Evolutionary conservation across 805 yeast genomes (phyloP).

Genomic region (Schwanniomyces polymorphus): DNA sequence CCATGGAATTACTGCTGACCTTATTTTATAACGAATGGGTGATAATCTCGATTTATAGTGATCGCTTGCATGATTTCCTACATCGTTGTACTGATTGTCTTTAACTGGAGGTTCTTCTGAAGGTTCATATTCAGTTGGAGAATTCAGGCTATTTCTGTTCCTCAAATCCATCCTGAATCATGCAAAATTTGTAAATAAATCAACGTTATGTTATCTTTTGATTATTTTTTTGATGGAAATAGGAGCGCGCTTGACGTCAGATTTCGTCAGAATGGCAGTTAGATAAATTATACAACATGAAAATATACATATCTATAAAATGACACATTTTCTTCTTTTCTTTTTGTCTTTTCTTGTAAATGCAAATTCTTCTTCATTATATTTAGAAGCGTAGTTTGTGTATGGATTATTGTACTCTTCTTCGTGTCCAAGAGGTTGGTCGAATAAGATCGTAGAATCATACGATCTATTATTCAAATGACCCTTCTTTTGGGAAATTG

Average conservation of each 20-base stretch:
- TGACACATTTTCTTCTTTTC: slow-evolving; percentile 32
- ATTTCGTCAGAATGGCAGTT: not conserved
- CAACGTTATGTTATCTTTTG: not conserved
- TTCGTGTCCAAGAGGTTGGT: slow-evolving; percentile 38
- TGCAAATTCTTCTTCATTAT: slow-evolving; percentile 43
- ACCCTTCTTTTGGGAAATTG: slow-evolving; percentile 25
- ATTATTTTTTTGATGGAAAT: not conserved
- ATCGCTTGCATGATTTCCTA: slow-evolving; percentile 69
- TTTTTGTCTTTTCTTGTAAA: slow-evolving; percentile 32
- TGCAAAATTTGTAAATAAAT: not conserved
- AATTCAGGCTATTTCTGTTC: not conserved
- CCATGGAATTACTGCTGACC: slow-evolving; percentile 54
- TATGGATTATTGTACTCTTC: slow-evolving; percentile 40
- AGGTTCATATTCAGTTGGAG: not conserved
- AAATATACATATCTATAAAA: slow-evolving; percentile 20
- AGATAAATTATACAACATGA: not conserved
- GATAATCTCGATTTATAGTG: slow-evolving; percentile 65
- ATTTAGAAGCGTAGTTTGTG: slow-evolving; percentile 18
- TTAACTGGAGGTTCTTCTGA: not conserved
- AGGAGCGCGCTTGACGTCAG: not conserved
- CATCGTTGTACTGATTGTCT: slow-evolving; percentile 43
- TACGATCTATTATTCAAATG: slow-evolving; percentile 39
- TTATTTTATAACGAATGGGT: slow-evolving; percentile 51
- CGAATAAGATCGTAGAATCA: slow-evolving; percentile 34
- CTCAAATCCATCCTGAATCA: not conserved